A percentile compares a stretch with the other conserved stretches of the same genome.
These are phyloP conservation scores for Acanthamoeba royreba DNA, from an alignment of 208 protist species.

Conservation along the genomic window DNA sequence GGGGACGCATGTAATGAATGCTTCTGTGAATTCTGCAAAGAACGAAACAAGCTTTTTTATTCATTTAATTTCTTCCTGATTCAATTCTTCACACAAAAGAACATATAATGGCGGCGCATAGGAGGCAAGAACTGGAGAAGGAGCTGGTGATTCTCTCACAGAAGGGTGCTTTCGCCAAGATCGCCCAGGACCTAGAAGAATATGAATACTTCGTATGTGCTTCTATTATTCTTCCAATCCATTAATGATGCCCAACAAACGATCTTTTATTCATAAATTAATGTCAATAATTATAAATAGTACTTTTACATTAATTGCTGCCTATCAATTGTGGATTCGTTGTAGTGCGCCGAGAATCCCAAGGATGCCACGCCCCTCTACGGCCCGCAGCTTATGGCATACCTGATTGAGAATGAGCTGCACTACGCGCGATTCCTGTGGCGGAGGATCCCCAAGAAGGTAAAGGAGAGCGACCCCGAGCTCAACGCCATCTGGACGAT, in stretches of 20 bases:
- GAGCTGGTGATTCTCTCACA: neutral
- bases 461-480: conserved; percentile 40
- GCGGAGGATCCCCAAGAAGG: neutral
- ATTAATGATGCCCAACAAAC: too few relatives aligned
- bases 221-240: neutral
- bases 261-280: neutral
- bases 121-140: neutral
- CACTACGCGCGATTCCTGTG: conserved; percentile 28
- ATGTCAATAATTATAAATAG: neutral
- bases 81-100: too few relatives aligned
- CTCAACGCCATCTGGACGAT: conserved; percentile 43
- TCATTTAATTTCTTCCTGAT: too few relatives aligned
- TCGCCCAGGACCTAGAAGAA: neutral
- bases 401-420: conserved; percentile 43
- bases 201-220: conserved; percentile 21
- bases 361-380: conserved; percentile 14
- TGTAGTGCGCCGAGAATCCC: conserved; percentile 38
- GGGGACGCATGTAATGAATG: too few relatives aligned
- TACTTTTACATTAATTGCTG: neutral
- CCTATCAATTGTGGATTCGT: neutral
- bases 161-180: neutral
- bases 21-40: too few relatives aligned
- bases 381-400: neutral
- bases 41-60: too few relatives aligned
- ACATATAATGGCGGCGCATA: too few relatives aligned